Conservation (phyloP, 495 filamentous ascomycete species). For the Beverwykella pulmonaria region DNA sequence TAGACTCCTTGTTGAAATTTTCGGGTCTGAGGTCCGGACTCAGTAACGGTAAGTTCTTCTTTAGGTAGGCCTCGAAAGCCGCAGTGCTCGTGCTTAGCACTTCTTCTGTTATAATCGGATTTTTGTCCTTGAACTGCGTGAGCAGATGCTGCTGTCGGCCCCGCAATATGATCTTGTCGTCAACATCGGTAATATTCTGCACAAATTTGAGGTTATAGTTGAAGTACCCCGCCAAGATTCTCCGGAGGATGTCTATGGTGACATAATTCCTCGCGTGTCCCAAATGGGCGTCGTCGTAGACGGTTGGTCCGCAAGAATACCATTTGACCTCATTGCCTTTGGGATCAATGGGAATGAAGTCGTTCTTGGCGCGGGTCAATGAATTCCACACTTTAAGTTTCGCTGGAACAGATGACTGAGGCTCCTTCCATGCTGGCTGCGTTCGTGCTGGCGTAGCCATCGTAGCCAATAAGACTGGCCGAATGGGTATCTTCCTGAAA, state of each 20-base stretch:
- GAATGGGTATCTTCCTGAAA: not conserved
- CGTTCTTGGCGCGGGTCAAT: slow-evolving; percentile 42
- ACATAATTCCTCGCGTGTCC: slow-evolving; percentile 96
- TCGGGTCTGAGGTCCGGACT: slow-evolving; percentile 49
- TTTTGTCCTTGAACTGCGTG: slow-evolving; percentile 53
- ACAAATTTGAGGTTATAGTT: slow-evolving; percentile 85
- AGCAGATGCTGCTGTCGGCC: slow-evolving; percentile 78
- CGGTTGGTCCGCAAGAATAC: slow-evolving; percentile 81
- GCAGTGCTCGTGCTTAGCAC: slow-evolving; percentile 58
- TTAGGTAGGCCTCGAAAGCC: slow-evolving; percentile 73
- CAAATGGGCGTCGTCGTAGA: slow-evolving; percentile 84
- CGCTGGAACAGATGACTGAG: slow-evolving; percentile 16
- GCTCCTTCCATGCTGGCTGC: slow-evolving; percentile 56
- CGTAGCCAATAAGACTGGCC: slow-evolving; percentile 22
- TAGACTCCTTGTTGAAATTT: slow-evolving; percentile 58
- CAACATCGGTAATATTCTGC: slow-evolving; percentile 80
- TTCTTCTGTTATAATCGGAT: slow-evolving; percentile 52
- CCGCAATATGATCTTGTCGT: slow-evolving; percentile 91
- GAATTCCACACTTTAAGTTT: slow-evolving; percentile 36
- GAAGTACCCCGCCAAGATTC: slow-evolving; percentile 86
- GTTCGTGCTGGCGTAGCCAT: slow-evolving; percentile 49
- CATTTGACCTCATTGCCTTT: slow-evolving; percentile 71
- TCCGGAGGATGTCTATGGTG: slow-evolving; percentile 85
- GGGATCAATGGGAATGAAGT: slow-evolving; percentile 72
- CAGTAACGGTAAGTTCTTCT: slow-evolving; percentile 73